These are phyloP conservation scores for Nicotiana knightiana DNA, from an alignment of 257 asterid species.

Conservation along the genomic window DNA sequence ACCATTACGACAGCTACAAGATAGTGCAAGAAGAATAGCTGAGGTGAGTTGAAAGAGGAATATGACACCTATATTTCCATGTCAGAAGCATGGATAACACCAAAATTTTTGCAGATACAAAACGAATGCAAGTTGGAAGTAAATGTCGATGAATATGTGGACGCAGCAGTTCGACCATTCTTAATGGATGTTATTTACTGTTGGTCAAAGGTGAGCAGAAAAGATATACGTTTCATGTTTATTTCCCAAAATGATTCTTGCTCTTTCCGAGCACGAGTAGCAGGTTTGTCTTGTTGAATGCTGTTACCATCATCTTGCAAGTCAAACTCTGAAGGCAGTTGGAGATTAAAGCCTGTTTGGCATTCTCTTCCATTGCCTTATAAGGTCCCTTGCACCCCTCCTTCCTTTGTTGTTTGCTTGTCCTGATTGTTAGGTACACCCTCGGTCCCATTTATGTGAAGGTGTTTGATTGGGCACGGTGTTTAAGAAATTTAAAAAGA, in stretches of 20 bases:
- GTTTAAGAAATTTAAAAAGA: too few relatives aligned
- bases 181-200: conserved; percentile 93
- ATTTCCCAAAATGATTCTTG: background rate
- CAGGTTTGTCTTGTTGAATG: background rate
- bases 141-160: conserved; percentile 92
- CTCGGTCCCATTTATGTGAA: too few relatives aligned
- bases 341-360: background rate
- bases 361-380: background rate
- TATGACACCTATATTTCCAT: background rate
- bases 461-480: too few relatives aligned
- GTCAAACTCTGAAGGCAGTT: background rate
- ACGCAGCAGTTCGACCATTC: conserved; percentile 76
- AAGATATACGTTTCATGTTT: background rate
- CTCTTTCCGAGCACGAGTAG: background rate
- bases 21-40: conserved; percentile 87
- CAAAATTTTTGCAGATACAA: conserved; percentile 55
- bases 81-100: background rate
- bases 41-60: conserved; percentile 42
- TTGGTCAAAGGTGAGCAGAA: conserved; percentile 82
- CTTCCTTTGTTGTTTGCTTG: background rate
- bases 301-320: background rate
- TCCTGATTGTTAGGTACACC: background rate
- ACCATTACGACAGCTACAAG: conserved; percentile 91
- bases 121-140: conserved; percentile 87
- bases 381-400: background rate